Evolutionary conservation across 306 rosid species (phyloP), one percentile per base, ranked within the genome.

Genomic region (Sophora flavescens): DNA sequence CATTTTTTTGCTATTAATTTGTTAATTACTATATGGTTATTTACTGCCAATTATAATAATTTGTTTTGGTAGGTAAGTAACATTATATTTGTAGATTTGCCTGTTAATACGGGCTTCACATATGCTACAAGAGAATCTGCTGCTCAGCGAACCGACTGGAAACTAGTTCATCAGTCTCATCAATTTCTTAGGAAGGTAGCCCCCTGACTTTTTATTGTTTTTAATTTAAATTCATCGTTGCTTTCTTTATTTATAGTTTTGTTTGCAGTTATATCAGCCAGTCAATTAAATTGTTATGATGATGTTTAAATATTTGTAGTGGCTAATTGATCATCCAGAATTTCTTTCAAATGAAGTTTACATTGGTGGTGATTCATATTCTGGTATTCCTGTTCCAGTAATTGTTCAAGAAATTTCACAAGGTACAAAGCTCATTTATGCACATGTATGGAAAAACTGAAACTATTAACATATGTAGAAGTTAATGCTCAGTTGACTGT

Each of bases 311-410:
- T 79, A 3, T 75, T 73, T 85, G 74, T 33, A 93, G 98, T 93
- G 98, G 98, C 35, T 89, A 72, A 41, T 82, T 48, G 81, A 72
- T 70, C 96, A 91, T 73, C 89, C 93, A 17, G 77, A 81, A 53
- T 91, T 91, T 62, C 65, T 42, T 2, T 47, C 89, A 2, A 88
- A 86, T 72, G 78, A 84, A 15, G 35, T 87, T 38, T 91, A 89
- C 14, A 56, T 93, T 0, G 93, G 86, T 6, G 97, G 98, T 5
- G 93, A 87, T 68, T 93, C 98, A 0, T 89, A 88, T 68, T 82
- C 96, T 17, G 98, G 98, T 13, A 82, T 91, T 54, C 63, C 83
- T 28, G n/a, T 88, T 32, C 98, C 98, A 1, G 62, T 6, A 17
- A 54, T 93, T 51, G 88, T 63, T 26, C 85, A 85, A 60, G 73